phyloP scores from a whole-genome alignment of 495 filamentous ascomycete genomes.

The Apodospora peruviana region DNA sequence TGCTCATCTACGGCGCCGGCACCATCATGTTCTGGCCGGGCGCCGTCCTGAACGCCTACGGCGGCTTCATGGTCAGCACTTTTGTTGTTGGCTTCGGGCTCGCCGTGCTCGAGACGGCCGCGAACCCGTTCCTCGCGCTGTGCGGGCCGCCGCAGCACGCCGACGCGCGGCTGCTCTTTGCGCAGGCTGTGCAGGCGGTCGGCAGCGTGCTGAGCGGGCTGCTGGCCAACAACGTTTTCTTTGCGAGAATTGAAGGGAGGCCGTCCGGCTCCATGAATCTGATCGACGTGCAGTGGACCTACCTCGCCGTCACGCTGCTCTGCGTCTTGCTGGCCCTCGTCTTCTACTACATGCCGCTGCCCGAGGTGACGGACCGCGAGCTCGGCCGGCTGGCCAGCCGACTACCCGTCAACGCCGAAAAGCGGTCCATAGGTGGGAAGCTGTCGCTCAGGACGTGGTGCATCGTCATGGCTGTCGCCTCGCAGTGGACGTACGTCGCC shows the following conservation, averaged over 20 bases:
- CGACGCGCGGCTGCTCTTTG: conserved; percentile 57
- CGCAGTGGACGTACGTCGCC: conserved; percentile 71
- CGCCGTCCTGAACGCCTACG: conserved; percentile 60
- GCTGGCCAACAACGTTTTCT: conserved; percentile 65
- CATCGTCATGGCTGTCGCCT: conserved; percentile 57
- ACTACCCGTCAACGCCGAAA: conserved; percentile 36
- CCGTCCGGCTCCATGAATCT: conserved; percentile 24
- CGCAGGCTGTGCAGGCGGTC: conserved; percentile 64
- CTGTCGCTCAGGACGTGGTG: conserved; percentile 34
- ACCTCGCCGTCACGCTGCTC: conserved; percentile 67
- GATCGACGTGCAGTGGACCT: conserved; percentile 72
- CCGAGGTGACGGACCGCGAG: conserved; percentile 46
- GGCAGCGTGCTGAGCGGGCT: conserved; percentile 61
- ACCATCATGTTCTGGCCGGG: conserved; percentile 62
- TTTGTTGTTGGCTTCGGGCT: conserved; percentile 69
- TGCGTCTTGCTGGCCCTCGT: conserved; percentile 58
- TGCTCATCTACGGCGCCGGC: conserved; percentile 56
- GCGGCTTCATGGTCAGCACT: conserved; percentile 62
- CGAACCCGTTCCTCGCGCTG: conserved; percentile 48
- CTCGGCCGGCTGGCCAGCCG: conserved; percentile 38
- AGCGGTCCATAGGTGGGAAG: conserved; percentile 27
- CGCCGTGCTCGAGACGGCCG: conserved; percentile 65
- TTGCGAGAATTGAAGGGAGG: conserved; percentile 25
- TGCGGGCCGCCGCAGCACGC: conserved; percentile 52
- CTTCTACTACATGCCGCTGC: conserved; percentile 54